Conservation (phyloP, 345 rosid genomes). For the Raphanus raphanistrum region DNA sequence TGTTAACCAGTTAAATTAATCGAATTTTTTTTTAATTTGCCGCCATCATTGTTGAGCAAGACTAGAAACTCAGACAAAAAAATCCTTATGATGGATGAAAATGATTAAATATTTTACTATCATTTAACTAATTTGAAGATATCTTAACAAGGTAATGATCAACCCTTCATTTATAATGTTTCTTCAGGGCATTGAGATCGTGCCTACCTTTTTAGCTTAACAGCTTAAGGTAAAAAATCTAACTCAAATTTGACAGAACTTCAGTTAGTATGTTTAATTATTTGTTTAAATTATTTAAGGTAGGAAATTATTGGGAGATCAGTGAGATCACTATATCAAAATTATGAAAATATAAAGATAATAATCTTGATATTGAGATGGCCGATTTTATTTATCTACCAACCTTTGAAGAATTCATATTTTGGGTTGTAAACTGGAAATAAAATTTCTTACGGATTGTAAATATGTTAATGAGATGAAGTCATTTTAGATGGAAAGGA, state of each 20-base stretch:
- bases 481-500: neutral
- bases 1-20: neutral
- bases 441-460: neutral
- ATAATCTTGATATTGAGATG: neutral
- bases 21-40: neutral
- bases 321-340: neutral
- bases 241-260: constrained; percentile 1
- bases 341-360: neutral
- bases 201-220: neutral
- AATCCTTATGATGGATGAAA: neutral
- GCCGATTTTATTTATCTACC: neutral
- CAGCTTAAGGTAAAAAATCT: neutral
- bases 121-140: constrained; percentile 17
- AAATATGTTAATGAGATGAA: neutral
- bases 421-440: neutral
- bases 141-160: constrained; percentile 17
- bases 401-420: neutral
- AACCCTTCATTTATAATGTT: constrained; percentile 2
- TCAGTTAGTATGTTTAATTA: neutral
- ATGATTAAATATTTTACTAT: constrained; percentile 10
- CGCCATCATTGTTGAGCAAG: constrained; percentile 31
- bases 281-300: neutral
- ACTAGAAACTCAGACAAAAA: constrained; percentile 23
- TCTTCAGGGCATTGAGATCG: neutral
- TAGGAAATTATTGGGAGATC: neutral